Base-by-base conservation (phyloP, 345 rosid genomes). In the Euclidium syriacum region DNA sequence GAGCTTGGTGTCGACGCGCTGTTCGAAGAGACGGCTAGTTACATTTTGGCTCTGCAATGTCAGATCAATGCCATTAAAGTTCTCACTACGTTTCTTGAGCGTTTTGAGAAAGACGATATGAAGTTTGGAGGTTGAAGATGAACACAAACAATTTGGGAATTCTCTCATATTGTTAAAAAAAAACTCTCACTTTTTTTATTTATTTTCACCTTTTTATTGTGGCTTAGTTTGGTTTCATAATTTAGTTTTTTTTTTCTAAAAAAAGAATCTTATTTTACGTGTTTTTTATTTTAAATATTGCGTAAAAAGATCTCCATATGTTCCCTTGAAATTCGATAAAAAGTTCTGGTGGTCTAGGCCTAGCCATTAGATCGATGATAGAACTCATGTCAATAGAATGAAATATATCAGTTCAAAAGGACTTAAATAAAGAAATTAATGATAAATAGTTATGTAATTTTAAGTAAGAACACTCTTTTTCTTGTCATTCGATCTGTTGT, bases 21-120 rank as follows among this genome's bases (percentile, higher is more conserved):
- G 64, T 84, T 82, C 12, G 85, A 87, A 71, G 84, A 84, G 70
- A 87, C 91, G 0, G 95, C 95, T 23, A 78, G 35, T 8, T 87
- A 87, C 68, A 87, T 87, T 29, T 46, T 84, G 72, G 62, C 78
- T 59, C 55, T 87, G 56, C 79, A 83, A 62, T 73, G 58, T 65
- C 91, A 83, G 62, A 74, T 87, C 49, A 81, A 72, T 69, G 79
- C 85, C 70, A 74, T 85, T 82, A 77, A 63, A 72, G 73, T 74
- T 52, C 79, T 87, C 22, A 34, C 83, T 16, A 12, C 52, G 32
- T 72, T 79, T 49, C 72, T 87, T 62, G 78, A 84, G 52, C 82
- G 78, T 12, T 50, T 77, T 23, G 84, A 75, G 14, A 78, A 78
- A 64, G 73, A 81, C 4, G 59, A 56, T 25, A 41, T 69, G 43